Evolutionary conservation across 2,329 filamentous ascomycete genomes (phyloP).

Genomic region (Pseudogymnoascus sp.): DNA sequence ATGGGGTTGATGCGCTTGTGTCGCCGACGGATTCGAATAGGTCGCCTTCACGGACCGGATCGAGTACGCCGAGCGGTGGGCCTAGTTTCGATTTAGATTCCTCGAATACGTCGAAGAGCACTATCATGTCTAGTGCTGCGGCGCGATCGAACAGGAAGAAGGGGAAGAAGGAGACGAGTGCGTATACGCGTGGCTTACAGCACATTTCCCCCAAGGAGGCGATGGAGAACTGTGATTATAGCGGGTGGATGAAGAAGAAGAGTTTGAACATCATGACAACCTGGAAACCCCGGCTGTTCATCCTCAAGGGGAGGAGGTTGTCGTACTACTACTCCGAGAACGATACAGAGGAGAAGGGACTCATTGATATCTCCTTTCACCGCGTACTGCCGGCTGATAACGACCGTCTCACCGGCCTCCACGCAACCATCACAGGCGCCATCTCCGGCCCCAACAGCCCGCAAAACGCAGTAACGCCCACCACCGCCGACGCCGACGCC

Average conservation of each 20-base stretch:
- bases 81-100: conserved; percentile 75
- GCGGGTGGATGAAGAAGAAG: conserved; percentile 99
- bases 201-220: conserved; percentile 77
- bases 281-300: conserved; percentile 95
- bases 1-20: conserved; percentile 36
- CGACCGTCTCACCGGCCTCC: conserved; percentile 80
- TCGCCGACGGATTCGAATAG: neutral
- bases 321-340: conserved; percentile 95
- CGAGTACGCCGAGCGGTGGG: conserved; percentile 56
- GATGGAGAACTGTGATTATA: conserved; percentile 81
- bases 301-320: conserved; percentile 80
- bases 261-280: conserved; percentile 93
- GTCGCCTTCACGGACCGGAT: conserved; percentile 69
- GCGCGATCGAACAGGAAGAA: conserved; percentile 52
- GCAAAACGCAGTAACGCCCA: conserved; percentile 38
- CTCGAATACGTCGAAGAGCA: conserved; percentile 52
- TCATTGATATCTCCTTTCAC: conserved; percentile 97
- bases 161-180: conserved; percentile 89
- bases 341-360: conserved; percentile 84
- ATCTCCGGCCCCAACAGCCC: conserved; percentile 53
- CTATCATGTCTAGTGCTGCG: conserved; percentile 39
- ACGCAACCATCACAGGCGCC: conserved; percentile 87
- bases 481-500: conserved; percentile 37
- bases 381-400: conserved; percentile 92
- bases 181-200: conserved; percentile 78